Base-by-base conservation (phyloP, 768 basidiomycete genomes). In the Postia placenta region DNA sequence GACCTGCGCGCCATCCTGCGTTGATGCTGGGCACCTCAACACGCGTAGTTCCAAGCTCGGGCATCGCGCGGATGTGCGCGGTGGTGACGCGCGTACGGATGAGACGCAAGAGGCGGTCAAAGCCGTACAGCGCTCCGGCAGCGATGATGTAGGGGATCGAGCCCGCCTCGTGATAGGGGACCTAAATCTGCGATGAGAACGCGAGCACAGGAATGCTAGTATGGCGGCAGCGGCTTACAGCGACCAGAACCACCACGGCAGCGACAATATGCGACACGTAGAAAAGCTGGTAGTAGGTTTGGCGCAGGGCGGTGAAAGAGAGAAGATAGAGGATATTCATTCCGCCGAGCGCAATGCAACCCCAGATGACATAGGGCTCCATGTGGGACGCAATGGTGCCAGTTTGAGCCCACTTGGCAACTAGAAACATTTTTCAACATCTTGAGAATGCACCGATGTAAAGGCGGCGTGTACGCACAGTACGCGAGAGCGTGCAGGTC, bases 1-100 rank as follows among this genome's bases (percentile, higher is more conserved):
- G 81, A 2, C 83, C 80, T 0, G 78, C 69, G 25, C 78, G 67
- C 80, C 80, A 83, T 17, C 81, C 81, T 0, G 68, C 64, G 43
- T 68, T 71, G 38, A 81, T 39, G 5, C 60, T 47, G 0, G 73
- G 74, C 9, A 79, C 60, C 33, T 75, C 71, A 23, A 82, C 59
- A 36, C 74, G 67, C 4, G 78, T 79, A 33, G 72, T 66, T 11
- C 66, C 65, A 19, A 79, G 70, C 9, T 72, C 73, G 2, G 71
- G 67, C 12, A 80, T 62, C 2, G 75, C 60, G 19, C 64, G 64
- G 49, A 84, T 61, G 25, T 66, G 68, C 11, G 79, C 80, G 12
- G 54, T 57, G 11, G 67, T 64, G 45, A 74, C 39, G 23, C 75
- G 76, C 5, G 77, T 75, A 49, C 75, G 78, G 54, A 69, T 24